Conservation (phyloP, 2,329 filamentous ascomycete species). For the Pseudogymnoascus sp. region DNA sequence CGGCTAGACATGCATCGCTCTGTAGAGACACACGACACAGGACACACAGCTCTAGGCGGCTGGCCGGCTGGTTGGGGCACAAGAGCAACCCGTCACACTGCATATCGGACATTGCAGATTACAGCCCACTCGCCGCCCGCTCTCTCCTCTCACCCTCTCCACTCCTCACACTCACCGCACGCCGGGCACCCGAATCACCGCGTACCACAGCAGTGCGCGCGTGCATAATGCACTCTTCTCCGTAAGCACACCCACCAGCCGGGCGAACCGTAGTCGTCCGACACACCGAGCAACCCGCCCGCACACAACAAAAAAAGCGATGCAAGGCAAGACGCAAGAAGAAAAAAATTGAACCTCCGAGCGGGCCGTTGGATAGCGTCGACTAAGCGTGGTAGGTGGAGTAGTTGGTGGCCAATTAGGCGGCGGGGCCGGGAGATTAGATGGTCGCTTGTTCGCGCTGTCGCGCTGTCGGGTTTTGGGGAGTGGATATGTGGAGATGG, state of each 20-base stretch:
- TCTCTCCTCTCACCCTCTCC: neutral
- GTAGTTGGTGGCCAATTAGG: neutral
- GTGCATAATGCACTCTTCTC: too few relatives aligned
- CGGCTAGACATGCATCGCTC: too few relatives aligned
- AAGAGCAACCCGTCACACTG: neutral
- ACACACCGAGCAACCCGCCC: neutral
- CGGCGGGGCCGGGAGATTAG: neutral
- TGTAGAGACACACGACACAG: neutral
- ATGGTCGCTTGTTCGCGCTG: too few relatives aligned
- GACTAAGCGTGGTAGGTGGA: neutral
- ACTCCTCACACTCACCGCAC: too few relatives aligned
- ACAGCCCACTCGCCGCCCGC: neutral
- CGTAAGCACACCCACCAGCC: too few relatives aligned
- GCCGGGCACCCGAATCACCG: neutral
- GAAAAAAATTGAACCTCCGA: neutral
- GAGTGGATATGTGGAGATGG: neutral
- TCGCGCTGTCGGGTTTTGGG: neutral
- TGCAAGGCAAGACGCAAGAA: too few relatives aligned
- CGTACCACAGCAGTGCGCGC: too few relatives aligned
- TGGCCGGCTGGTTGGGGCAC: too few relatives aligned
- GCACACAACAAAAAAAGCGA: neutral
- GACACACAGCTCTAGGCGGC: neutral
- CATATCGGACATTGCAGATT: neutral
- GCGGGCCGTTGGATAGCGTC: neutral
- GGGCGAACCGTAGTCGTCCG: too few relatives aligned